Conservation (phyloP, 106 monocot genomes). For the Iris macrosiphon region DNA sequence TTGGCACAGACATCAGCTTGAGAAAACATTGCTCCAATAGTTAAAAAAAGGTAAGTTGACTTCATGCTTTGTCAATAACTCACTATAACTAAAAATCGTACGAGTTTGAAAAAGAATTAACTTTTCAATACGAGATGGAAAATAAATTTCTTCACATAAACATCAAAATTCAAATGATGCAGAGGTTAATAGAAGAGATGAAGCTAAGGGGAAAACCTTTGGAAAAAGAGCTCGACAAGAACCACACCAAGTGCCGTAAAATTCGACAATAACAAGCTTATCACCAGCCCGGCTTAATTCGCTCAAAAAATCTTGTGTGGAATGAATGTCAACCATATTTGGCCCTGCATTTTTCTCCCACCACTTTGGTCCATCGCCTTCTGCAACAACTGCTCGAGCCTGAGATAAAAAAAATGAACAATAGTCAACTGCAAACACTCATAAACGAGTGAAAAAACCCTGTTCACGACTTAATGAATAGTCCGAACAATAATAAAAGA, state of each 20-base stretch:
- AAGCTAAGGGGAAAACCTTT: constrained; percentile 31
- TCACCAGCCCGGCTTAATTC: constrained; percentile 66
- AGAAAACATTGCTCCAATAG: too few species aligned
- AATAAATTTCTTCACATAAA: too few species aligned
- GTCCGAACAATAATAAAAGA: too few species aligned
- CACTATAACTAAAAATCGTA: too few species aligned
- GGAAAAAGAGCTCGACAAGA: constrained; percentile 86
- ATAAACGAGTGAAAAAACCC: neutral
- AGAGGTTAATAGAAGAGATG: too few species aligned
- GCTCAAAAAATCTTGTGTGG: constrained; percentile 63
- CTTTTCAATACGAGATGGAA: too few species aligned
- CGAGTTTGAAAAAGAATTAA: too few species aligned
- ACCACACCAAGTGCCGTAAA: constrained; percentile 94
- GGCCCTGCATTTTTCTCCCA: constrained; percentile 71
- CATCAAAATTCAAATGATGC: too few species aligned
- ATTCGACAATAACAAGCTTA: constrained; percentile 77
- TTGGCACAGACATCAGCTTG: too few species aligned
- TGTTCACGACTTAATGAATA: neutral
- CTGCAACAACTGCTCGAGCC: constrained; percentile 43
- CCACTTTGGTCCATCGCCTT: constrained; percentile 55
- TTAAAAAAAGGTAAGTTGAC: too few species aligned
- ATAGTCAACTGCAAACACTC: neutral
- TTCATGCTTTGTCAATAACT: too few species aligned
- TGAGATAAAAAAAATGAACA: constrained; percentile 7
- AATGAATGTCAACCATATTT: constrained; percentile 85